These are phyloP conservation scores for Exophiala bonariae DNA, from an alignment of 2,329 filamentous ascomycete species.

Conservation along the genomic window DNA sequence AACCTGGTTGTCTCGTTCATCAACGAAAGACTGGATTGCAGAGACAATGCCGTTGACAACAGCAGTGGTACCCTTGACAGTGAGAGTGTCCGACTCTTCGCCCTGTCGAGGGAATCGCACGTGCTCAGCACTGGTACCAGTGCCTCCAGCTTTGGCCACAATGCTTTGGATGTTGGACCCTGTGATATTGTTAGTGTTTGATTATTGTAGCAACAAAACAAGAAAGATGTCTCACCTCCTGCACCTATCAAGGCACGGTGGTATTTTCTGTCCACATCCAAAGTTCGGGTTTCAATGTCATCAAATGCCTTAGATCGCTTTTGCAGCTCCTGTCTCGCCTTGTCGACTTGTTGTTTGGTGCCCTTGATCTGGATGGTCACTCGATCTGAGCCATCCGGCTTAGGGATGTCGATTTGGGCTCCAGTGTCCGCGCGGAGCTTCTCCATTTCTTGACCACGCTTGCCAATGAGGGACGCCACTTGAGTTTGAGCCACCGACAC, in stretches of 20 bases:
- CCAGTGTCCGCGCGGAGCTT: slow-evolving; percentile 81
- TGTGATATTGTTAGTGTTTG: too few relatives aligned
- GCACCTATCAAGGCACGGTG: slow-evolving; percentile 87
- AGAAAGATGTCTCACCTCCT: slow-evolving; percentile 71
- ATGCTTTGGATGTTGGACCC: slow-evolving; percentile 84
- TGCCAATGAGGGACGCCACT: slow-evolving; percentile 89
- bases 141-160: slow-evolving; percentile 83
- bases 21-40: slow-evolving; percentile 77
- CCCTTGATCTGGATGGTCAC: slow-evolving; percentile 92
- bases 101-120: slow-evolving; percentile 94
- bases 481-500: slow-evolving; percentile 89
- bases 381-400: slow-evolving; percentile 68
- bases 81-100: slow-evolving; percentile 77
- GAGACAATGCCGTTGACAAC: slow-evolving; percentile 87
- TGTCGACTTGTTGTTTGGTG: slow-evolving; percentile 84
- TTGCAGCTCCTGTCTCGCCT: slow-evolving; percentile 86
- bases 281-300: slow-evolving; percentile 77
- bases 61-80: slow-evolving; percentile 78
- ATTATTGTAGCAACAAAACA: too few relatives aligned
- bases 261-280: slow-evolving; percentile 93
- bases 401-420: slow-evolving; percentile 88
- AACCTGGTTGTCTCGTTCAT: slow-evolving; percentile 80
- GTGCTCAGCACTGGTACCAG: slow-evolving; percentile 82
- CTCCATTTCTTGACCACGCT: slow-evolving; percentile 87
- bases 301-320: slow-evolving; percentile 87